Percentiles rank a stretch among this genome's conserved stretches.
These are phyloP conservation scores for Durio zibethinus DNA, from an alignment of 345 rosid genomes.

Conservation along the genomic window DNA sequence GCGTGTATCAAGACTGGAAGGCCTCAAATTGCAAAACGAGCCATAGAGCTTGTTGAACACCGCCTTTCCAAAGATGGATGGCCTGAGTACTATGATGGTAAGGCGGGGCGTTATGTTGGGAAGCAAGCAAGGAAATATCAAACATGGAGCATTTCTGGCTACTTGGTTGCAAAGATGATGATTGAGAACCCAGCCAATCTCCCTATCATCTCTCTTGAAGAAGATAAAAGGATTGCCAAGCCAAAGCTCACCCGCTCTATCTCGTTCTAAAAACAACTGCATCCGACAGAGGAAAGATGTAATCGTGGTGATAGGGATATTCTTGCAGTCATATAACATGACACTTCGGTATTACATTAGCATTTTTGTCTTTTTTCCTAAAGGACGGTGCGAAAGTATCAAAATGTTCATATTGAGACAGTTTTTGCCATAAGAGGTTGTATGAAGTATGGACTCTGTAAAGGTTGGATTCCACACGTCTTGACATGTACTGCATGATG, in stretches of 20 bases:
- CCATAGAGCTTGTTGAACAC: constrained; percentile 39
- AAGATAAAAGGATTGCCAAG: neutral
- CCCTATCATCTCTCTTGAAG: neutral
- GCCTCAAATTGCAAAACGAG: constrained; percentile 49
- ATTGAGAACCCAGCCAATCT: constrained; percentile 6
- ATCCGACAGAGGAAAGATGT: neutral
- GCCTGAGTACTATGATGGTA: constrained; percentile 59
- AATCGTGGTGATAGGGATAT: neutral
- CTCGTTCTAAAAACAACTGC: neutral
- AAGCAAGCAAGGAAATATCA: constrained; percentile 55
- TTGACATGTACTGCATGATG: fast-evolving
- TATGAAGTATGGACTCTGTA: neutral
- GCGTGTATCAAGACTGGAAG: constrained; percentile 56
- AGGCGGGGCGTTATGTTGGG: constrained; percentile 45
- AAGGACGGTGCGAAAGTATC: neutral
- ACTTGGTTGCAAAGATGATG: constrained; percentile 2
- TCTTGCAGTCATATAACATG: neutral
- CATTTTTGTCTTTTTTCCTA: neutral
- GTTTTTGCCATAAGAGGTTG: neutral
- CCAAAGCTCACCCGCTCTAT: neutral
- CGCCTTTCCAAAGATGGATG: constrained; percentile 48
- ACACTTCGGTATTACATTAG: neutral
- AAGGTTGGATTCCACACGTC: no score
- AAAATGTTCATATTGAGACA: neutral
- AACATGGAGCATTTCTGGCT: constrained; percentile 32